Evolutionary conservation across 257 asterid genomes (phyloP).

Genomic region (Solanum bulbocastanum): DNA sequence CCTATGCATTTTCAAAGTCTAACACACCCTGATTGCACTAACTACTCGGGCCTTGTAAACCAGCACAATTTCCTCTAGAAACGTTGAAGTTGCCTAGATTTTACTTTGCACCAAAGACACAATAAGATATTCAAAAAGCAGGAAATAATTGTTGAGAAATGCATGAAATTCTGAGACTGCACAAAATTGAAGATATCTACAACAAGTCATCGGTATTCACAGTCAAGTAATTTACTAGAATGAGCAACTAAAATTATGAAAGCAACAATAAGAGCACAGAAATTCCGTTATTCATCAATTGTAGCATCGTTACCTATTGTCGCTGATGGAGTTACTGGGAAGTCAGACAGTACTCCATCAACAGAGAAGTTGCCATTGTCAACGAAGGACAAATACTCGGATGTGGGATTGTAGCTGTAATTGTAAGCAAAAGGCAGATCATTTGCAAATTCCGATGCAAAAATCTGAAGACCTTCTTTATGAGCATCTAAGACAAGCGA

Average conservation of each 20-base stretch:
- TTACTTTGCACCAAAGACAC: background rate
- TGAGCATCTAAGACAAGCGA: constrained; percentile 72
- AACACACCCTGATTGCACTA: background rate
- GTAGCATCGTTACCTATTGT: constrained; percentile 38
- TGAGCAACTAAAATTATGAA: background rate
- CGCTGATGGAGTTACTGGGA: constrained; percentile 56
- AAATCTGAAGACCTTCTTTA: constrained; percentile 59
- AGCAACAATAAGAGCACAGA: background rate
- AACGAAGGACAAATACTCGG: constrained; percentile 53
- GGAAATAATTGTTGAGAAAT: background rate
- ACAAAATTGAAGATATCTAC: background rate
- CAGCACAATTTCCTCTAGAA: background rate
- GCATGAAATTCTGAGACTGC: background rate
- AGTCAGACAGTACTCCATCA: constrained; percentile 71
- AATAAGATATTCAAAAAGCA: background rate
- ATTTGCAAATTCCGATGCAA: constrained; percentile 45
- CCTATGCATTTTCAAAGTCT: background rate
- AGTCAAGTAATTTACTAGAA: background rate
- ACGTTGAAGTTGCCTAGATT: background rate
- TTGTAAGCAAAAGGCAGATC: constrained; percentile 45
- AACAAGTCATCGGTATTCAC: background rate
- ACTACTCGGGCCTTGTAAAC: background rate
- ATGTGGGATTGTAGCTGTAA: constrained; percentile 65
- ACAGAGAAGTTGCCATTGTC: constrained; percentile 65
- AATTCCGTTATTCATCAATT: background rate